Evolutionary conservation across 345 rosid genomes (phyloP).

Genomic region (Populus simonii): DNA sequence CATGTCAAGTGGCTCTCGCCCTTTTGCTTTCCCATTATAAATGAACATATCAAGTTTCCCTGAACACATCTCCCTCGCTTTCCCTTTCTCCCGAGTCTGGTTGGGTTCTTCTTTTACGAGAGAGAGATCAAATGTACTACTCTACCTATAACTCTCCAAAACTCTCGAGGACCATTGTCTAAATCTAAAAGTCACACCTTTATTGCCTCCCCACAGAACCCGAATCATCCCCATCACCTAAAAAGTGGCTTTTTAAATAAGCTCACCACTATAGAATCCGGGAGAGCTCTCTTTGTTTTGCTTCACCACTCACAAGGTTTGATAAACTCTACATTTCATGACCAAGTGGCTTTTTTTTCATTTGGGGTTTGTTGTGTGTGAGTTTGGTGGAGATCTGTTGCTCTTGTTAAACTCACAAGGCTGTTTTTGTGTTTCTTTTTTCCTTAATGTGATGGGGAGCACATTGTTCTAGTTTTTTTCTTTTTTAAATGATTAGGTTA

Average conservation of each 20-base stretch:
- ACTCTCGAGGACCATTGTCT: background rate
- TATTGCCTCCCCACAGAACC: background rate
- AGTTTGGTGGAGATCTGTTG: background rate
- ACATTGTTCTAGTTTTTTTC: background rate
- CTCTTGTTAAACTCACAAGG: background rate
- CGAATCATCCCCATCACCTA: background rate
- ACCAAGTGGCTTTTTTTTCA: background rate
- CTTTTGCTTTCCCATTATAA: background rate
- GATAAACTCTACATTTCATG: background rate
- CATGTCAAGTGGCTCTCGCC: background rate
- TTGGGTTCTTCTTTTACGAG: too few relatives aligned
- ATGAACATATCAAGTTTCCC: background rate
- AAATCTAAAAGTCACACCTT: background rate
- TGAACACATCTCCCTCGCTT: background rate
- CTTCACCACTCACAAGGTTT: background rate
- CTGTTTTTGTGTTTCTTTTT: background rate
- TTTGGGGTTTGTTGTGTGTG: background rate
- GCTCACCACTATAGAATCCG: background rate
- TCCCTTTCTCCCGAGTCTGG: background rate
- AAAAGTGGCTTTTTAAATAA: background rate
- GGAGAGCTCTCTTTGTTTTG: background rate
- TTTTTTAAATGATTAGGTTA: background rate
- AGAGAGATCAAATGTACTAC: too few relatives aligned
- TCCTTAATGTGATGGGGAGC: background rate
- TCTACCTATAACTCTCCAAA: too few relatives aligned